Conservation (phyloP, 352 stramenopile genomes). For the Phytopythium aichiense region DNA sequence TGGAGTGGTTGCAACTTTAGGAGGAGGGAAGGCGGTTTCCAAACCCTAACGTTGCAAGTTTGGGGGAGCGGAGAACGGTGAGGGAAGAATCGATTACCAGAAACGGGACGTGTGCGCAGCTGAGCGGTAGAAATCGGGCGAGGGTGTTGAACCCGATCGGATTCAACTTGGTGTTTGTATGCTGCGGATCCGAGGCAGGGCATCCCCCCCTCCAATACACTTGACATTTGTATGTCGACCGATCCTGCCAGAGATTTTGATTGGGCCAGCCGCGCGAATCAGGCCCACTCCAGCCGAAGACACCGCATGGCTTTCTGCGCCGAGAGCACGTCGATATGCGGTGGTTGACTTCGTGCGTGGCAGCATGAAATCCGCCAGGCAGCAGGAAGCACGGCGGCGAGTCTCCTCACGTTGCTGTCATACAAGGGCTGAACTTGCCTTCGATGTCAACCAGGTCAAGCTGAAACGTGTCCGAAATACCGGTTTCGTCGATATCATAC, state of each 20-base stretch:
- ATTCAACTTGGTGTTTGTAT: conserved; percentile 1
- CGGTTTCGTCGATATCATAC: neutral
- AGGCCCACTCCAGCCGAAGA: neutral
- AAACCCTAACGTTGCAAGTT: too few species aligned
- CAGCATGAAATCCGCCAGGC: neutral
- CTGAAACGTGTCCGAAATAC: neutral
- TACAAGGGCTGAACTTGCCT: neutral
- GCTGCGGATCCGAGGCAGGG: neutral
- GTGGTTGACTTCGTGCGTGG: too few species aligned
- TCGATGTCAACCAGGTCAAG: neutral
- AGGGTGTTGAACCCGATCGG: neutral
- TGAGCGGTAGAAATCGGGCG: neutral
- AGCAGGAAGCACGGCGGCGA: neutral
- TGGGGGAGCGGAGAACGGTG: neutral
- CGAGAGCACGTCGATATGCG: neutral
- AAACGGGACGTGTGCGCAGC: conserved; percentile 3
- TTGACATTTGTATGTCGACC: neutral
- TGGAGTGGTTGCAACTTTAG: neutral
- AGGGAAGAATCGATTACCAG: neutral
- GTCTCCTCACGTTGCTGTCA: neutral
- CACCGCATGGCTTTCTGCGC: neutral
- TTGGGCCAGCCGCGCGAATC: neutral
- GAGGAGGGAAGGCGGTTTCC: neutral
- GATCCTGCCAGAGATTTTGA: neutral
- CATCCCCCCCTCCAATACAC: neutral